Conservation (phyloP, 192 early-diverging fungal species). For the Geranomyces michiganensis region DNA sequence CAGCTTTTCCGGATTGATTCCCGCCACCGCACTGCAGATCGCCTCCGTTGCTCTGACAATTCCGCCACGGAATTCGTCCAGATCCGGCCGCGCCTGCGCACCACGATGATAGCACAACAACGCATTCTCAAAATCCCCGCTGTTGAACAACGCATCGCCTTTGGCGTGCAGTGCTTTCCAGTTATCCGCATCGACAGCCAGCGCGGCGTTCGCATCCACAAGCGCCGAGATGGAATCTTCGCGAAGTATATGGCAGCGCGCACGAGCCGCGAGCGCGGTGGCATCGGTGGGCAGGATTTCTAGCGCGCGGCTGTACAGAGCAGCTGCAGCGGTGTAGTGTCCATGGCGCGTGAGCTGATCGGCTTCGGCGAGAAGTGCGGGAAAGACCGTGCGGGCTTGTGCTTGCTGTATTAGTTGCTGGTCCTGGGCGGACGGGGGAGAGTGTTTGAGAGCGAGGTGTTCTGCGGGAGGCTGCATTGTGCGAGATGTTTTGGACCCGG, state of each 20-base stretch:
- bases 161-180: slow-evolving; percentile 11
- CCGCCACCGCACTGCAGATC: slow-evolving; percentile 23
- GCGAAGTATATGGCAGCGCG: slow-evolving; percentile 22
- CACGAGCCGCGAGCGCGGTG: slow-evolving; percentile 22
- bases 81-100: slow-evolving; percentile 14
- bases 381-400: slow-evolving; percentile 9
- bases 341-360: slow-evolving; percentile 25
- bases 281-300: slow-evolving; percentile 20
- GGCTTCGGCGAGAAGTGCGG: slow-evolving; percentile 35
- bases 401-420: not conserved
- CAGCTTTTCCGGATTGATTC: slow-evolving; percentile 27
- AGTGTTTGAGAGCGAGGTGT: not conserved
- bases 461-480: not conserved
- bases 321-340: slow-evolving; percentile 22
- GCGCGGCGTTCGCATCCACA: slow-evolving; percentile 29
- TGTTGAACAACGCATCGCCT: slow-evolving; percentile 33
- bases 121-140: slow-evolving; percentile 39
- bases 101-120: slow-evolving; percentile 34
- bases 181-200: slow-evolving; percentile 15
- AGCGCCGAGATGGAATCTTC: slow-evolving; percentile 17
- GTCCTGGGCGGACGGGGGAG: slow-evolving; percentile 4
- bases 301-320: slow-evolving; percentile 30
- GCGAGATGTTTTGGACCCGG: not conserved
- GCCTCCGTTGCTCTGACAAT: slow-evolving; percentile 22
- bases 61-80: slow-evolving; percentile 30